A percentile compares a stretch with the other conserved stretches of the same genome.
Evolutionary conservation across 2,329 filamentous ascomycete genomes (phyloP).

Genomic region (Amphichorda felina): DNA sequence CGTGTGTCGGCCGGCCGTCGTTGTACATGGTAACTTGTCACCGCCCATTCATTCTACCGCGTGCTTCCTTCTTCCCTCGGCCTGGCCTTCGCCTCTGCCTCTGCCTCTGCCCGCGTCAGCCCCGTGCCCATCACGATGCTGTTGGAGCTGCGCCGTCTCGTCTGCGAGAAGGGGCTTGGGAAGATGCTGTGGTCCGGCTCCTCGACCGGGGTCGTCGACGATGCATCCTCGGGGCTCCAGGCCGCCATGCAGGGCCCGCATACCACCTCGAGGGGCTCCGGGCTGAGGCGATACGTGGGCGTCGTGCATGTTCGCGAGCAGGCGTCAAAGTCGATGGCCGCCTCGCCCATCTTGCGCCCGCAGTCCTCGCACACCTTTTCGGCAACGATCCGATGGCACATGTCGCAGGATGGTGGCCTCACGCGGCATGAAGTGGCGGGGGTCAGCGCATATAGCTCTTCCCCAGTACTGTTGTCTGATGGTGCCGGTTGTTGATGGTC

Average conservation of each 20-base stretch:
- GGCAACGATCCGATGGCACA: constrained; percentile 17
- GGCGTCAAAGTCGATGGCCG: constrained; percentile 14
- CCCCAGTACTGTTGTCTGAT: too few relatives aligned
- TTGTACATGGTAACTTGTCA: too few relatives aligned
- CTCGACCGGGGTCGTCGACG: not conserved
- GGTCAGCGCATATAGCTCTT: too few relatives aligned
- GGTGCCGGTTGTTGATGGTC: too few relatives aligned
- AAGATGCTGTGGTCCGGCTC: constrained; percentile 2
- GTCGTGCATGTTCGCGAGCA: constrained; percentile 16
- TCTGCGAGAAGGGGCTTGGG: constrained; percentile 1
- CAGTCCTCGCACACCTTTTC: constrained; percentile 16
- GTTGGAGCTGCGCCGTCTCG: not conserved
- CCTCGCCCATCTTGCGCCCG: constrained; percentile 13
- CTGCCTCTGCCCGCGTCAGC: too few relatives aligned
- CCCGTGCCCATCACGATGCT: too few relatives aligned
- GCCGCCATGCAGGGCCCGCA: not conserved
- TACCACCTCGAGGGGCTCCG: constrained; percentile 10
- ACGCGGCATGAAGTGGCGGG: too few relatives aligned
- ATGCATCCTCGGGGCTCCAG: not conserved
- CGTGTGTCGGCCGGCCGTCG: too few relatives aligned
- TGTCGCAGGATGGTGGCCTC: constrained; percentile 2
- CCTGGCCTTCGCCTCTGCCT: too few relatives aligned
- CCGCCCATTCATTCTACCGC: too few relatives aligned
- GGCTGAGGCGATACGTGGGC: constrained; percentile 16
- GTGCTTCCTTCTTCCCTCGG: too few relatives aligned